Evolutionary conservation across 2,329 filamentous ascomycete species (phyloP).

Genomic region (Hypoxylon sp.): DNA sequence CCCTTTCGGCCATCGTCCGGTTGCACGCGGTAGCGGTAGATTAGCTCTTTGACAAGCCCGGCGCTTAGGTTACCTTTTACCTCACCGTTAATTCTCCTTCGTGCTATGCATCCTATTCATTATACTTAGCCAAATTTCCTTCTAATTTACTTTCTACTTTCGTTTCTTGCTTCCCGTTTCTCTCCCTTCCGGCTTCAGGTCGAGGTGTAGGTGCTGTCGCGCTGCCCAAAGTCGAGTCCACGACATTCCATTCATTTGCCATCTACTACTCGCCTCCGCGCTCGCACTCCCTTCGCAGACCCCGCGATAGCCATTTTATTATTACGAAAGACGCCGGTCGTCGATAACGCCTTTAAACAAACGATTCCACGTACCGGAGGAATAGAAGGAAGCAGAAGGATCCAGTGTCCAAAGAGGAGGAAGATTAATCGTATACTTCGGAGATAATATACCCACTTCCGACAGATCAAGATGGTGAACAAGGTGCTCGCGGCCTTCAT

Average conservation of each 20-base stretch:
- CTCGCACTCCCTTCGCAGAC: conserved; percentile 32
- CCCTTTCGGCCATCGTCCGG: conserved; percentile 37
- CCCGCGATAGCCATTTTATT: conserved; percentile 26
- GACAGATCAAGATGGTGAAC: conserved; percentile 62
- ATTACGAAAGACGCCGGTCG: conserved; percentile 55
- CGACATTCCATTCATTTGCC: conserved; percentile 47
- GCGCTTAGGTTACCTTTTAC: conserved; percentile 47
- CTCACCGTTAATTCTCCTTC: conserved; percentile 39
- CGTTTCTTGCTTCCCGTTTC: conserved; percentile 33
- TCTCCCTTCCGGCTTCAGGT: conserved; percentile 38
- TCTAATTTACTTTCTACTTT: conserved; percentile 40
- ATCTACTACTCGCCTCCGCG: conserved; percentile 42
- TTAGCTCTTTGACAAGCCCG: conserved; percentile 37
- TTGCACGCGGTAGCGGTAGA: conserved; percentile 15
- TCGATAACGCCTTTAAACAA: conserved; percentile 45
- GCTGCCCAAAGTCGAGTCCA: conserved; percentile 47
- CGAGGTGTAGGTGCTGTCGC: conserved; percentile 43
- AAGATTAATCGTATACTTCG: conserved; percentile 18
- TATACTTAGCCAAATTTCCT: conserved; percentile 33
- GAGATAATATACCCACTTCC: conserved; percentile 14
- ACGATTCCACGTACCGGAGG: conserved; percentile 39
- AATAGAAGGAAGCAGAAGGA: conserved; percentile 25
- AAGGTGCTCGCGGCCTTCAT: conserved; percentile 66
- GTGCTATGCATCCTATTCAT: conserved; percentile 41
- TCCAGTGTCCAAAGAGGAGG: conserved; percentile 35